Base-by-base conservation (phyloP, 352 stramenopile genomes). In the Phytopythium montanum region DNA sequence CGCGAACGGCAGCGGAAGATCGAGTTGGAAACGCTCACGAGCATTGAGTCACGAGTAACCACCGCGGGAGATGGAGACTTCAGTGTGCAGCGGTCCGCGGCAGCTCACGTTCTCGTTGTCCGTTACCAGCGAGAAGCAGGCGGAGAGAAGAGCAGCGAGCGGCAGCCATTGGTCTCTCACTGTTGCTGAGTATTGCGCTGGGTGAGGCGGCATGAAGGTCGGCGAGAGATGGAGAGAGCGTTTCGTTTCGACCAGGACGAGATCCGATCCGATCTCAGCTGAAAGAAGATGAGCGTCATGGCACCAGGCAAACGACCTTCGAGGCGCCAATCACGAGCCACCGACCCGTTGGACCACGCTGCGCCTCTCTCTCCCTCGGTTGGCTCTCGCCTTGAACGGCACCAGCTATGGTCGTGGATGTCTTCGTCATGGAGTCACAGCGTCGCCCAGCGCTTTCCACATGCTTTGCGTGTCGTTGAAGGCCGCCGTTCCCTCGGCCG, bases 371-470 rank as follows among this genome's bases (percentile, higher is more conserved):
- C n/a, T n/a, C n/a, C n/a, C 8, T 36, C 45, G n/a, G 6, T 31
- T 36, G 13, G 12, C 19, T 33, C 25, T 25, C 16, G n/a, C n/a
- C 23, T 33, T n/a, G 44, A n/a, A 7, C 9, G 5, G 39, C 19
- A 21, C 5, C 21, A 31, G 21, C 44, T 33, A 7, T 13, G 23
- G 33, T 8, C 14, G 33, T 34, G 29, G 9, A 12, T 8, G 0
- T 38, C 33, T 38, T 1, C 33, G n/a, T n/a, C 8, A 2, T 18
- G 49, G 8, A 6, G 46, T 62, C 60, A 73, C 72, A 33, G 73
- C 77, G 16, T 65, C 56, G 3, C 68, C 55, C 46, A 90, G 59
- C 25, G 75, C 65, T 3, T 71, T 56, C 81, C 81, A 90, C 78
- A 90, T 90, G 36, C 59, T 55, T 54, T 62, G 60, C 21, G 76